These are phyloP conservation scores for Apiotrichum domesticum DNA, from an alignment of 1,284 basidiomycete species.

Conservation along the genomic window DNA sequence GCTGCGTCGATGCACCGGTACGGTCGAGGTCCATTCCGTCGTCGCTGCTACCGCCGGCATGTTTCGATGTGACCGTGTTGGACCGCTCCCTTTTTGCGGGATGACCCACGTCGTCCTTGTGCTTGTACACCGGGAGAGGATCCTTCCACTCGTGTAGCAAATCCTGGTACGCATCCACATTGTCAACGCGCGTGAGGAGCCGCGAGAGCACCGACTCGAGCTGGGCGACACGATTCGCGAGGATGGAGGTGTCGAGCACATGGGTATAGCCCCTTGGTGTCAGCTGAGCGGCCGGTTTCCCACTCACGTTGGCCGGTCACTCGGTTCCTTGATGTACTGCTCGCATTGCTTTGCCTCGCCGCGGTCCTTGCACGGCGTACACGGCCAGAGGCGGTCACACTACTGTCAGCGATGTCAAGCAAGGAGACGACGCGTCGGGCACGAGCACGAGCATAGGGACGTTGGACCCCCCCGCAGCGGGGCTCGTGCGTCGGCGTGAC, in stretches of 20 bases:
- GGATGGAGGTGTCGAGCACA: conserved; percentile 20
- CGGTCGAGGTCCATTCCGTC: conserved; percentile 1
- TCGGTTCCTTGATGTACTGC: conserved; percentile 18
- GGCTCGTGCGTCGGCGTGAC: too few relatives aligned
- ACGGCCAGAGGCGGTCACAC: conserved; percentile 19
- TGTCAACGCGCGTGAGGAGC: conserved; percentile 11
- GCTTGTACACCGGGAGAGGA: conserved; percentile 12
- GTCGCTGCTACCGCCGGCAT: background rate
- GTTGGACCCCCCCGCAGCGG: too few relatives aligned
- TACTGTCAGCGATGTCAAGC: background rate
- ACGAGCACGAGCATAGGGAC: too few relatives aligned
- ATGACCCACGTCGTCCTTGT: conserved; percentile 5
- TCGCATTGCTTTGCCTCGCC: conserved; percentile 20
- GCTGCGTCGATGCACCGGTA: too few relatives aligned
- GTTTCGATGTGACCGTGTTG: background rate
- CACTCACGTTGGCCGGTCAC: conserved; percentile 16
- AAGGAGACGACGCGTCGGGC: too few relatives aligned
- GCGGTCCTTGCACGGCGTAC: conserved; percentile 19
- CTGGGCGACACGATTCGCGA: conserved; percentile 20
- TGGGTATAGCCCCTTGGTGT: conserved; percentile 25
- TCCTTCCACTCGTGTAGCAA: conserved; percentile 15
- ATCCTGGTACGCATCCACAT: conserved; percentile 12
- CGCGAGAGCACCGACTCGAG: conserved; percentile 19
- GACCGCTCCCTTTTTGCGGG: conserved; percentile 1
- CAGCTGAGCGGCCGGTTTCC: background rate